These are phyloP conservation scores for Entomortierella chlamydospora DNA, from an alignment of 192 early-diverging fungal genomes.

Conservation along the genomic window DNA sequence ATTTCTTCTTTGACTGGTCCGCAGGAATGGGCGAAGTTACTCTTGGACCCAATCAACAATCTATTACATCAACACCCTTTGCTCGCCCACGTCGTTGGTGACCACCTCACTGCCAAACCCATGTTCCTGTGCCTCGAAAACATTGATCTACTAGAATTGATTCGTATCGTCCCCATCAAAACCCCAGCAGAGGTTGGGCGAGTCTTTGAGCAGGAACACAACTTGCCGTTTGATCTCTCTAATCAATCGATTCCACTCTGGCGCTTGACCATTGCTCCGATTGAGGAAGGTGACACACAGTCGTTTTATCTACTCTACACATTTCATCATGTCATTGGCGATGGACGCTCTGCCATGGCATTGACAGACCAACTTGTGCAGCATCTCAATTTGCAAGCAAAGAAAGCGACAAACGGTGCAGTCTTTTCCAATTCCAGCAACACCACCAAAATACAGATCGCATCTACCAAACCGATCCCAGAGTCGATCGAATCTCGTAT, in stretches of 20 bases:
- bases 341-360: constrained; percentile 42
- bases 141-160: constrained; percentile 1
- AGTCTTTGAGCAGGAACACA: constrained; percentile 41
- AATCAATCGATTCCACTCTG: constrained; percentile 24
- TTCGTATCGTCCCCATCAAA: constrained; percentile 10
- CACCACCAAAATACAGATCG: constrained; percentile 5
- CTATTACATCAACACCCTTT: constrained; percentile 17
- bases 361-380: constrained; percentile 29
- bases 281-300: neutral
- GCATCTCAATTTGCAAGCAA: constrained; percentile 18
- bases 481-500: constrained; percentile 31
- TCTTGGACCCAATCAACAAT: constrained; percentile 6
- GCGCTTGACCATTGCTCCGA: constrained; percentile 22
- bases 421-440: neutral
- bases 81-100: constrained; percentile 20
- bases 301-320: constrained; percentile 30
- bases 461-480: constrained; percentile 10
- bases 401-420: neutral
- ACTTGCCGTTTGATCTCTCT: constrained; percentile 32
- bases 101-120: constrained; percentile 33
- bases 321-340: constrained; percentile 48
- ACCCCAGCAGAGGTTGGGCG: neutral
- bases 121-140: constrained; percentile 22
- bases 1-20: neutral
- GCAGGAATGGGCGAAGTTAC: constrained; percentile 25